Percentiles rank a stretch among this genome's conserved stretches.
phyloP scores from a whole-genome alignment of 208 protist genomes.

The Polymyxa betae region DNA sequence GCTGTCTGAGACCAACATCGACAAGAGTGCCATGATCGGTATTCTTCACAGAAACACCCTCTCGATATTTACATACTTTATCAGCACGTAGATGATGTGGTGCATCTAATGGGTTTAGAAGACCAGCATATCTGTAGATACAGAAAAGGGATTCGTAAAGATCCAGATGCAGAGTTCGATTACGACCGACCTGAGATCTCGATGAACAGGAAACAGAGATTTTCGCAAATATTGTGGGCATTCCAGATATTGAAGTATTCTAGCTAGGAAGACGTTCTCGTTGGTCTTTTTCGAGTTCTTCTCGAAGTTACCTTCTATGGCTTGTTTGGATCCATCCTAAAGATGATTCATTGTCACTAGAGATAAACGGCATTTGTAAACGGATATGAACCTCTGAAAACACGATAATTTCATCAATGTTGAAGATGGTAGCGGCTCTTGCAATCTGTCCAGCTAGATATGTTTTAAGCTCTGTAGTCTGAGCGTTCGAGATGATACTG shows the following conservation, averaged over 20 bases:
- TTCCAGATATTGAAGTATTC: conserved; percentile 73
- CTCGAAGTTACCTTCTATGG: background rate
- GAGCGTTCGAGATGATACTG: conserved; percentile 68
- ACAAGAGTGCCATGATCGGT: background rate
- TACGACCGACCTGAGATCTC: conserved; percentile 58
- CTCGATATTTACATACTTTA: conserved; percentile 63
- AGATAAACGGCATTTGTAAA: background rate
- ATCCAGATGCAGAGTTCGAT: conserved; percentile 7
- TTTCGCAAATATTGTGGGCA: conserved; percentile 71
- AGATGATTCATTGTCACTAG: background rate
- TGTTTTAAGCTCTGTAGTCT: conserved; percentile 67
- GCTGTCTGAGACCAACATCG: background rate
- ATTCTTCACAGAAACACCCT: conserved; percentile 62
- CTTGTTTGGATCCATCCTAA: background rate
- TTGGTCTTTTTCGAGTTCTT: conserved; percentile 37
- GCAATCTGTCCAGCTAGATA: conserved; percentile 70
- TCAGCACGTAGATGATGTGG: conserved; percentile 67
- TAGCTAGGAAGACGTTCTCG: conserved; percentile 64
- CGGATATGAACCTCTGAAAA: conserved; percentile 54
- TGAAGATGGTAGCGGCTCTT: conserved; percentile 65
- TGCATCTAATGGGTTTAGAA: conserved; percentile 68
- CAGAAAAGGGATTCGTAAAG: conserved; percentile 46
- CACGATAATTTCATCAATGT: conserved; percentile 69
- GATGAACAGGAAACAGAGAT: conserved; percentile 68
- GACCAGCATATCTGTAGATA: conserved; percentile 68